phyloP scores from a whole-genome alignment of 208 protist species.

The Trichomonas tenax region DNA sequence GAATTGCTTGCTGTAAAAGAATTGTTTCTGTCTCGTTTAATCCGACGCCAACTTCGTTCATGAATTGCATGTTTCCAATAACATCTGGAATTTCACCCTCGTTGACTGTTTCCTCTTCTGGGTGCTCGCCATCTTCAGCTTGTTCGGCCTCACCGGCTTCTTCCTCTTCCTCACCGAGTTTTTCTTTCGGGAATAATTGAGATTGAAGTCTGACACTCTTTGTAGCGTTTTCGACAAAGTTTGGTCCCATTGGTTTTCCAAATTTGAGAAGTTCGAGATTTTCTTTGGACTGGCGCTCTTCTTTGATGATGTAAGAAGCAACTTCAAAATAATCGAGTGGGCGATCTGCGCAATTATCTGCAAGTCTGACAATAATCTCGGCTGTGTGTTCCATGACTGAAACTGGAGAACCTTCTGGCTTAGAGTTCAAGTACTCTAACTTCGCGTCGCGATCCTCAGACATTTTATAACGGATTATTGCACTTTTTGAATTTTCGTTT shows the following conservation, averaged over 20 bases:
- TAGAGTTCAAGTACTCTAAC: background rate
- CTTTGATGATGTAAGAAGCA: slow-evolving; percentile 7
- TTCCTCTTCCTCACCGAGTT: background rate
- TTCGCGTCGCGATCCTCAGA: background rate
- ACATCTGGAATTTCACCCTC: slow-evolving; percentile 12
- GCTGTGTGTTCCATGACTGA: background rate
- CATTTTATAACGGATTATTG: background rate
- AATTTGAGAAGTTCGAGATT: background rate
- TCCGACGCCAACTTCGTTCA: background rate
- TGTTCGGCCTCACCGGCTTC: background rate
- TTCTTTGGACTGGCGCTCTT: background rate
- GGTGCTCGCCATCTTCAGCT: background rate
- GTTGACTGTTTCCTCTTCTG: background rate
- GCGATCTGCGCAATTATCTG: background rate
- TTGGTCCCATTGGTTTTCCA: background rate
- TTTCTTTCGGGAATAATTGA: background rate
- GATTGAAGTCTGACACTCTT: background rate
- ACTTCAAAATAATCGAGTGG: slow-evolving; percentile 16
- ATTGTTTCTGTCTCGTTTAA: background rate
- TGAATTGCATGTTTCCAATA: background rate
- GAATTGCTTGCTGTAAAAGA: slow-evolving; percentile 10
- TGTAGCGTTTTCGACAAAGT: background rate
- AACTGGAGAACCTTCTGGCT: background rate
- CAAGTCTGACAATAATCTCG: background rate
- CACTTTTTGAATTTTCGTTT: background rate